Conservation (phyloP, 345 rosid genomes). For the Gossypium thurberi region DNA sequence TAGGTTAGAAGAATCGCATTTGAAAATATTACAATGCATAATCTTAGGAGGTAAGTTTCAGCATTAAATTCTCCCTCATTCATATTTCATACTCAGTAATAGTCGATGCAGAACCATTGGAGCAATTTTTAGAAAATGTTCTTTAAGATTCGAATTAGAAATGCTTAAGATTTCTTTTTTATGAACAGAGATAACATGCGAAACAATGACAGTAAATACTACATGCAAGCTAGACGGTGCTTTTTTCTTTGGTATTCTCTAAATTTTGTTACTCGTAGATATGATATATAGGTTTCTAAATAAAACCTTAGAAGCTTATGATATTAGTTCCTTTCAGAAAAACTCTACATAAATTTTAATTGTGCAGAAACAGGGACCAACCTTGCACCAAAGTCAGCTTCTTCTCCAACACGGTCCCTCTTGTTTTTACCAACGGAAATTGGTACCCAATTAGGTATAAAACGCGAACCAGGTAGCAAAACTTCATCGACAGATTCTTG, state of each 20-base stretch:
- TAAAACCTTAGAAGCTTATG: not conserved
- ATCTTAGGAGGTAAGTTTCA: not conserved
- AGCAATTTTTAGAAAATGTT: not conserved
- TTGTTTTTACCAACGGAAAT: constrained; percentile 29
- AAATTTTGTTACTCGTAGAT: not conserved
- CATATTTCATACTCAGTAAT: not conserved
- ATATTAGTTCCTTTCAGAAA: not conserved
- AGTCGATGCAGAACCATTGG: not conserved
- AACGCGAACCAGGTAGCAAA: constrained; percentile 44
- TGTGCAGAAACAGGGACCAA: constrained; percentile 23
- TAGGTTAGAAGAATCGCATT: not conserved
- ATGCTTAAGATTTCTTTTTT: not conserved
- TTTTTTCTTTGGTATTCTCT: not conserved
- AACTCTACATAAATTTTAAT: not conserved
- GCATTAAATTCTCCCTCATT: not conserved
- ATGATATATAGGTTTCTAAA: not conserved
- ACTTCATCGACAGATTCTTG: constrained; percentile 38
- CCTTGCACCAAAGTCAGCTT: constrained; percentile 84
- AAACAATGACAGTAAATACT: not conserved
- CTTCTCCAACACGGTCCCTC: constrained; percentile 31
- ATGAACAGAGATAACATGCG: not conserved
- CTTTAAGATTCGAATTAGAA: not conserved
- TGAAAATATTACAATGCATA: not conserved
- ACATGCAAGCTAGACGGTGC: not conserved
- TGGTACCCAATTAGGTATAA: constrained; percentile 87